Conservation (phyloP, 805 yeast genomes). For the Sugiyamaella floridensis region DNA sequence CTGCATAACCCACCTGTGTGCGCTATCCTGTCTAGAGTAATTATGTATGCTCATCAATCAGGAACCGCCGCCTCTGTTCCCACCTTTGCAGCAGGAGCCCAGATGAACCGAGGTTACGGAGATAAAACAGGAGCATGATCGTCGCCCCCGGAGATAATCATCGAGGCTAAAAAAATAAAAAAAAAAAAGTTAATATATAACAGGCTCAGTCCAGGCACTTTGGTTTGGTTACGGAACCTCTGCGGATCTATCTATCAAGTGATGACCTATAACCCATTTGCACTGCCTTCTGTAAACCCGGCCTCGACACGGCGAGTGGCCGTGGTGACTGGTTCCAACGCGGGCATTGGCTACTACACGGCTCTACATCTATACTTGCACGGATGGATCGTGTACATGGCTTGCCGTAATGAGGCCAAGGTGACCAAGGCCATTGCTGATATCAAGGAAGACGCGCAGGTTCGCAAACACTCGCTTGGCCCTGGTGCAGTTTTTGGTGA, state of each 20-base stretch:
- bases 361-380: conserved; percentile 70
- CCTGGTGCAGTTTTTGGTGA: conserved; percentile 10
- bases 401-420: conserved; percentile 57
- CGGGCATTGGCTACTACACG: conserved; percentile 75
- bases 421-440: conserved; percentile 45
- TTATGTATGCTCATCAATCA: neutral
- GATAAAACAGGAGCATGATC: neutral
- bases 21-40: neutral
- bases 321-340: conserved; percentile 72
- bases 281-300: conserved; percentile 59
- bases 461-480: conserved; percentile 16
- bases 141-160: too few relatives aligned
- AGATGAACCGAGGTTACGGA: neutral
- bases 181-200: too few relatives aligned
- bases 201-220: neutral
- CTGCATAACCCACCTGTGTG: neutral
- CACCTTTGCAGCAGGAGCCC: too few relatives aligned
- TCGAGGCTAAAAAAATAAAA: too few relatives aligned
- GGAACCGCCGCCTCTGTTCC: too few relatives aligned
- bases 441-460: conserved; percentile 47
- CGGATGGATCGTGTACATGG: conserved; percentile 69
- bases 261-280: conserved; percentile 35
- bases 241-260: neutral
- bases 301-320: conserved; percentile 50
- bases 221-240: neutral